Percentiles rank a stretch among this genome's conserved stretches.
phyloP scores from a whole-genome alignment of 2,329 filamentous ascomycete species.

The Elsinoe arachidis region DNA sequence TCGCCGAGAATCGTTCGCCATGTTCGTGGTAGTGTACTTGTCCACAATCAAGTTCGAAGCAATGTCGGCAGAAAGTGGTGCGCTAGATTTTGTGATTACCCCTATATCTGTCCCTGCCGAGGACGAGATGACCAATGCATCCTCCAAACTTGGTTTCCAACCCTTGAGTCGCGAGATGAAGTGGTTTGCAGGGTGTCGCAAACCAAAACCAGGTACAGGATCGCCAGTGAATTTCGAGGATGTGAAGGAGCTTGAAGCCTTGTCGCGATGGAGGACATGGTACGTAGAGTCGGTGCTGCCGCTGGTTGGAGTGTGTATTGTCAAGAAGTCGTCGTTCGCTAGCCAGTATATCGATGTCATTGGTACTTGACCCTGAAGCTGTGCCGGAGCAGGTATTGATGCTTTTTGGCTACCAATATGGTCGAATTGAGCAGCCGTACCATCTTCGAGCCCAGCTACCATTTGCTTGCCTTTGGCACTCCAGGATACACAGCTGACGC shows the following conservation, averaged over 20 bases:
- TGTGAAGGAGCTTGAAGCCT: constrained; percentile 49
- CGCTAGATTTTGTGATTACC: constrained; percentile 64
- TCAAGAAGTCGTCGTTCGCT: constrained; percentile 75
- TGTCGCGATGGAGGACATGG: constrained; percentile 65
- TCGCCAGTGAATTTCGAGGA: constrained; percentile 64
- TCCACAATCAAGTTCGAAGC: constrained; percentile 52
- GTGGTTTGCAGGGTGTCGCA: constrained; percentile 58
- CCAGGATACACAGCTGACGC: constrained; percentile 81
- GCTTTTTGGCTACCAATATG: constrained; percentile 70
- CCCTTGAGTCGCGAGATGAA: constrained; percentile 68
- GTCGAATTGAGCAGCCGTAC: constrained; percentile 73
- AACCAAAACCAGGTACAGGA: constrained; percentile 58
- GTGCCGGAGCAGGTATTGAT: constrained; percentile 67
- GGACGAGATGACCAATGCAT: constrained; percentile 73
- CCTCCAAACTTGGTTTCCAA: constrained; percentile 71
- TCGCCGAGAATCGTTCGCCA: constrained; percentile 63
- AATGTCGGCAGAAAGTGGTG: constrained; percentile 54
- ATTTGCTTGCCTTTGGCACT: constrained; percentile 89
- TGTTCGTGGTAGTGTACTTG: constrained; percentile 64
- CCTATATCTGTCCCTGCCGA: constrained; percentile 73
- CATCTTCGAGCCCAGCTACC: constrained; percentile 74
- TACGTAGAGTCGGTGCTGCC: constrained; percentile 53
- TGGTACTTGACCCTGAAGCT: constrained; percentile 43
- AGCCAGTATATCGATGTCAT: constrained; percentile 67
- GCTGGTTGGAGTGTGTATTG: constrained; percentile 59